Conservation (phyloP, 2,329 filamentous ascomycete genomes). For the Elsinoe ampelina region DNA sequence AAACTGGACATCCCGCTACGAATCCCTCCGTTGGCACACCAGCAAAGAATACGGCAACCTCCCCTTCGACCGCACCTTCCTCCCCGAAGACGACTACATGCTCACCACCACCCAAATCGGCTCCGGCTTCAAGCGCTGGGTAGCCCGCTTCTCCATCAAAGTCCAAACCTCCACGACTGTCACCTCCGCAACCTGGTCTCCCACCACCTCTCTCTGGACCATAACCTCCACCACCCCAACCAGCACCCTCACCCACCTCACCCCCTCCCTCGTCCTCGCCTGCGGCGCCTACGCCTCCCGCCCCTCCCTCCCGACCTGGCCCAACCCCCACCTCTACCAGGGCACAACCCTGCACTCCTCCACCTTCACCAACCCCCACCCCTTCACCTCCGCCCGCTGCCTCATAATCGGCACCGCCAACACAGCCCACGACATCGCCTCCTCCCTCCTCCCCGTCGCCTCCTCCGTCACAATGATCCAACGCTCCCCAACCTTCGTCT, state of each 20-base stretch:
- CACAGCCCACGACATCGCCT: conserved; percentile 41
- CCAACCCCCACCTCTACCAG: conserved; percentile 24
- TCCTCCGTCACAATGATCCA: conserved; percentile 40
- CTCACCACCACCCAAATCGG: conserved; percentile 28
- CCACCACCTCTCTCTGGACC: conserved; percentile 30
- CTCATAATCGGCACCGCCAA: conserved; percentile 42
- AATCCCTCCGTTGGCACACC: conserved; percentile 35
- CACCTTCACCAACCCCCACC: conserved; percentile 26
- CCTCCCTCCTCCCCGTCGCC: conserved; percentile 38
- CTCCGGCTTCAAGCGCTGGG: conserved; percentile 31
- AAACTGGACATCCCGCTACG: conserved; percentile 40
- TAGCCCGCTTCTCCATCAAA: conserved; percentile 31
- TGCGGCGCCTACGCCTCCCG: conserved; percentile 26
- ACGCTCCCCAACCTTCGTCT: conserved; percentile 34
- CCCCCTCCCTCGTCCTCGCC: conserved; percentile 27
- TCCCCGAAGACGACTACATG: conserved; percentile 23
- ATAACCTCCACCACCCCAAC: conserved; percentile 11
- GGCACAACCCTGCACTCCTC: conserved; percentile 31
- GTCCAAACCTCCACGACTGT: conserved; percentile 32
- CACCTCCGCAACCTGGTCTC: conserved; percentile 32
- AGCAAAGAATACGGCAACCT: conserved; percentile 33
- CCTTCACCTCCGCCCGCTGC: conserved; percentile 34
- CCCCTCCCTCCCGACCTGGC: conserved; percentile 20
- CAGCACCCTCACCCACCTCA: conserved; percentile 10
- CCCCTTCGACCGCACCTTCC: conserved; percentile 28